Evolutionary conservation across 1,284 basidiomycete genomes (phyloP).

Genomic region (Leucoagaricus sp.): DNA sequence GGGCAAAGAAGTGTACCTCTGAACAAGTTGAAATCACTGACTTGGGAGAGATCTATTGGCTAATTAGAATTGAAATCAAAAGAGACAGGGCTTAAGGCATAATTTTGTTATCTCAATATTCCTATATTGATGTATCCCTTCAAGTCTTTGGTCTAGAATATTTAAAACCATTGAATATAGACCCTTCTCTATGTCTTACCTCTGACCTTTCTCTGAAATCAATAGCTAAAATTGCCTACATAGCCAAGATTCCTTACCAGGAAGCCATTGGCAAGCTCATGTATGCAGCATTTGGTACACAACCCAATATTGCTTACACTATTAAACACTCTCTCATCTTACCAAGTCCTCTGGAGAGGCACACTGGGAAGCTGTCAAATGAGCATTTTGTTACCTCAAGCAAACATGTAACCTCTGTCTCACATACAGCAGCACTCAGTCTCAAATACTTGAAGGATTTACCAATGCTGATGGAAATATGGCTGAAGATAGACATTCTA

Average conservation of each 20-base stretch:
- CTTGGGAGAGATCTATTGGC: no score
- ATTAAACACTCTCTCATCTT: constrained; percentile 28
- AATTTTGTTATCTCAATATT: constrained; percentile 18
- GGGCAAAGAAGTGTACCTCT: background rate
- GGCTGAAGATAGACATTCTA: no score
- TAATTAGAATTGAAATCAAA: constrained; percentile 8
- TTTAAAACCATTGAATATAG: constrained; percentile 25
- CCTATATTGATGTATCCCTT: constrained; percentile 23
- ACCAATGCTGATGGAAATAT: constrained; percentile 24
- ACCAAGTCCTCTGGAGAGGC: constrained; percentile 21
- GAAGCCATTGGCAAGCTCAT: constrained; percentile 29
- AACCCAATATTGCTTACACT: constrained; percentile 33
- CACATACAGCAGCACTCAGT: constrained; percentile 19
- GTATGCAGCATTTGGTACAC: constrained; percentile 29
- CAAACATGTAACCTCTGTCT: constrained; percentile 25
- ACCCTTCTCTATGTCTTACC: constrained; percentile 26
- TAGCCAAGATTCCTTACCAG: constrained; percentile 18
- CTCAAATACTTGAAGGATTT: constrained; percentile 33
- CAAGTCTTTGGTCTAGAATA: constrained; percentile 22
- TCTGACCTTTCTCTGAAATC: background rate
- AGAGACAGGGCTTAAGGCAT: background rate
- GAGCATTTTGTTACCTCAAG: constrained; percentile 32
- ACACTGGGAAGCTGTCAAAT: constrained; percentile 32
- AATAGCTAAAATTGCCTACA: constrained; percentile 1
- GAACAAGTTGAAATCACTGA: background rate